Base-by-base conservation (phyloP, 352 stramenopile species). In the Phytophthora multivora region DNA sequence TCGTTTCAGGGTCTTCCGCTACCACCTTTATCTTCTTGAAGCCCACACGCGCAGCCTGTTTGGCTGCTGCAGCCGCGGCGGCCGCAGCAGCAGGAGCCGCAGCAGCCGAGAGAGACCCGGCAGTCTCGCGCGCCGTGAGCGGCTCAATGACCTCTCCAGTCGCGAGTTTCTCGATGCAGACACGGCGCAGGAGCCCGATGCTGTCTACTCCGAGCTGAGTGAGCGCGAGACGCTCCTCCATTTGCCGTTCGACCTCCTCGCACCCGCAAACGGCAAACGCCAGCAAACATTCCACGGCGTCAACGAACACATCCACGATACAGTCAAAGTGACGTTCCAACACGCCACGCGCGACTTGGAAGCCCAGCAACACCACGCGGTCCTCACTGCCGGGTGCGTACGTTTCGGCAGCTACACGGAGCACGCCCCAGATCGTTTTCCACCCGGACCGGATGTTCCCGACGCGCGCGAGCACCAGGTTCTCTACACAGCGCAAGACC, bases 361-460 rank as follows among this genome's bases (percentile, higher is more conserved):
- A 90, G 1, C 88, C 90, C 5, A 98, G 59, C 23, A 83, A 65
- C 43, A 93, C 82, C 39, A 98, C 90, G 28, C 95, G 84, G 40
- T 96, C 72, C 13, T 89, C 78, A 42, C 80, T 79, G 0, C 76
- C 77, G 25, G 80, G 79, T 11, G 88, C 83, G 50, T 91, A 91
- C 25, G 83, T 92, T 71, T 94, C 76, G 0, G 92, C 95, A 6
- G 93, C 91, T 5, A 95, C 74, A n/a, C 87, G 79, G 11, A 97
- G 75, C 0, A 98, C 93, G n/a, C 85, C 80, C 79, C 97, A 98
- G 26, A 98, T 97, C 0, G 90, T 96, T 59, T 96, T 95, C 95
- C 95, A 98, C 1, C 95, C 95, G 1, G 92, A 98, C 4, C 85
- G 81, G 49, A 98, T 97, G 51, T 96, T 95, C 0, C 64, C 65